phyloP scores from a whole-genome alignment of 768 basidiomycete genomes.

The Grammothele lineata region DNA sequence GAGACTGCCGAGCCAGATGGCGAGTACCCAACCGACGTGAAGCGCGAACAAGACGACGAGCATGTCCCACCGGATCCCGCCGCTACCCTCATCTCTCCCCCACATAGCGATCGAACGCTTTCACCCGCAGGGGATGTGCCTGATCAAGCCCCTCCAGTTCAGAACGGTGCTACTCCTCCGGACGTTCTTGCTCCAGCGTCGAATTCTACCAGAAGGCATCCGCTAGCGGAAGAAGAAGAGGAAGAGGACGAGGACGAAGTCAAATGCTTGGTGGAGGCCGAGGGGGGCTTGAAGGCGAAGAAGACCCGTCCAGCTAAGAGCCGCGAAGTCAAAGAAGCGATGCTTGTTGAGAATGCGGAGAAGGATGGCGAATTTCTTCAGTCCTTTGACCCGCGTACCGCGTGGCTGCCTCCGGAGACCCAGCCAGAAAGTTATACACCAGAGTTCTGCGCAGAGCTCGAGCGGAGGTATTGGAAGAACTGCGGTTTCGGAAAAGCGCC shows the following conservation, averaged over 20 bases:
- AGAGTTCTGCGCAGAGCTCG: conserved; percentile 84
- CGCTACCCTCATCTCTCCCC: conserved; percentile 31
- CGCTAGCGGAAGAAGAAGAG: conserved; percentile 10
- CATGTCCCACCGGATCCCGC: conserved; percentile 19
- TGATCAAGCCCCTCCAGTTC: conserved; percentile 9
- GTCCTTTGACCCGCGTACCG: conserved; percentile 62
- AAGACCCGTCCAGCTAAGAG: conserved; percentile 30
- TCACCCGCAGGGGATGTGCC: conserved; percentile 6
- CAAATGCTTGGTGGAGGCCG: conserved; percentile 2
- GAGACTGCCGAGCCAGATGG: conserved; percentile 41
- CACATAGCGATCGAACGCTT: conserved; percentile 36
- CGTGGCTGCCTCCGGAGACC: conserved; percentile 81
- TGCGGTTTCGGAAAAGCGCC: conserved; percentile 85
- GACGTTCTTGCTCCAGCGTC: too few relatives aligned
- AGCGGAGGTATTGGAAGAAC: conserved; percentile 90
- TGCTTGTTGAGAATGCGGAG: conserved; percentile 41
- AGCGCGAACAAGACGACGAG: conserved; percentile 46
- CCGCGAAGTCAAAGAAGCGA: conserved; percentile 42
- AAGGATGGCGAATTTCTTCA: conserved; percentile 56
- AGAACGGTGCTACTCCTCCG: too few relatives aligned
- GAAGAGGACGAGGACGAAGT: conserved; percentile 14
- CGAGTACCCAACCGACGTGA: conserved; percentile 30
- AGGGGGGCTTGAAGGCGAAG: conserved; percentile 28
- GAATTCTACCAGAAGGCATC: too few relatives aligned
- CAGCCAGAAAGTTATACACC: conserved; percentile 74